Percentiles rank a stretch among this genome's conserved stretches.
phyloP scores from a whole-genome alignment of 2,329 filamentous ascomycete species.

The Ceratocystis diversiconidia region DNA sequence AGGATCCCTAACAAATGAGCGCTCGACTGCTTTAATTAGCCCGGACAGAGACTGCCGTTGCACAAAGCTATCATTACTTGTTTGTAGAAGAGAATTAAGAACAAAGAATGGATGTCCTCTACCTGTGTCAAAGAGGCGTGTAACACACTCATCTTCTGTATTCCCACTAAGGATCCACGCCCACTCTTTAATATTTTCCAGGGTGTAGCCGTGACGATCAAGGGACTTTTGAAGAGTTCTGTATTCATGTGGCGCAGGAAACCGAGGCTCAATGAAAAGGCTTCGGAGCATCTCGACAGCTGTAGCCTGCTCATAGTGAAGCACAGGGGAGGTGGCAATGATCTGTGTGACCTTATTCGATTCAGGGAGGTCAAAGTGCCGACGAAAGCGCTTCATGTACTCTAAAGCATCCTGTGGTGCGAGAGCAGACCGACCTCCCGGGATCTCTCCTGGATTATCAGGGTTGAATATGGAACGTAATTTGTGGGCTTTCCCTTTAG shows the following conservation, averaged over 20 bases:
- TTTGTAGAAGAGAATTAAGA: slow-evolving; percentile 11
- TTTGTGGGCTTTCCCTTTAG: background rate
- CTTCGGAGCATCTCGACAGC: slow-evolving; percentile 10
- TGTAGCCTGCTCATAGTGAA: slow-evolving; percentile 6
- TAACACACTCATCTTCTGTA: slow-evolving; percentile 13
- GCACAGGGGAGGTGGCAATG: slow-evolving; percentile 1
- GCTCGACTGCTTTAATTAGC: background rate
- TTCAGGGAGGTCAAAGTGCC: background rate
- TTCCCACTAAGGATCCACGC: slow-evolving; percentile 9
- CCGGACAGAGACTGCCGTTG: slow-evolving; percentile 9
- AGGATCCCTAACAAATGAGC: slow-evolving; percentile 9
- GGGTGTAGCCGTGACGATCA: background rate
- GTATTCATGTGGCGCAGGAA: background rate
- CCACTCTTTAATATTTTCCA: slow-evolving; percentile 12
- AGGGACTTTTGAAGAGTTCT: background rate
- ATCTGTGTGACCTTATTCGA: slow-evolving; percentile 6
- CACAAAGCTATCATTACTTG: slow-evolving; percentile 7
- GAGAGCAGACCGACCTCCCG: background rate
- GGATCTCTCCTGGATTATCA: background rate
- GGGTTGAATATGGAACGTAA: background rate
- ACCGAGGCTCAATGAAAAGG: background rate
- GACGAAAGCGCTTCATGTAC: slow-evolving; percentile 14
- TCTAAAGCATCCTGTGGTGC: slow-evolving; percentile 5
- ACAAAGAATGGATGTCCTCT: slow-evolving; percentile 10
- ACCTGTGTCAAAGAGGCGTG: background rate